Evolutionary conservation across 2,329 filamentous ascomycete species (phyloP).

Genomic region (Exophiala aquamarina): DNA sequence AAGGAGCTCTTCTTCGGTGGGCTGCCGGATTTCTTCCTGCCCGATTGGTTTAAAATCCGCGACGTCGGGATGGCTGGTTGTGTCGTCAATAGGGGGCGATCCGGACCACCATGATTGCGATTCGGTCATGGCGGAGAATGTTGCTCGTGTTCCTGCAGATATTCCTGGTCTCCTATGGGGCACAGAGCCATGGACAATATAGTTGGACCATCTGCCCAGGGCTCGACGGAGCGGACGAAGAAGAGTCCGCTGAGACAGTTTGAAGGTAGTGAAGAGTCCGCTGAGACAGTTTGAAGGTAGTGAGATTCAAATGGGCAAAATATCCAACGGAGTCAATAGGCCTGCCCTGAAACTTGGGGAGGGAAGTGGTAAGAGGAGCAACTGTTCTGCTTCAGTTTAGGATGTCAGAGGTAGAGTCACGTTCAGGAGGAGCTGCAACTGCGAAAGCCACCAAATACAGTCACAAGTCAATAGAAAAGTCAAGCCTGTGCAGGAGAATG

Average conservation of each 20-base stretch:
- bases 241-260: slow-evolving; percentile 37
- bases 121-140: slow-evolving; percentile 23
- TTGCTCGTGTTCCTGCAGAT: background rate
- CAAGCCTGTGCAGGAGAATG: too few species aligned
- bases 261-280: slow-evolving; percentile 32
- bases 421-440: too few species aligned
- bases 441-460: too few species aligned
- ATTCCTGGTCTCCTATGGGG: background rate
- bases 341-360: too few species aligned
- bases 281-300: slow-evolving; percentile 38
- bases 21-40: slow-evolving; percentile 5
- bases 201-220: slow-evolving; percentile 15
- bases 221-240: slow-evolving; percentile 35
- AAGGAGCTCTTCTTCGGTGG: slow-evolving; percentile 21
- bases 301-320: too few species aligned
- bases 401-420: background rate
- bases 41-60: slow-evolving; percentile 17
- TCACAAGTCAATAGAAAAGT: too few species aligned
- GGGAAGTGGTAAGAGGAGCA: slow-evolving; percentile 1
- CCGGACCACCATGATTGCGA: slow-evolving; percentile 24
- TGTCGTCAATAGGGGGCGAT: background rate
- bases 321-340: too few species aligned
- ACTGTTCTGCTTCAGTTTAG: background rate
- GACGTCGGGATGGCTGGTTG: background rate
- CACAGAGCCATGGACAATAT: background rate